Base-by-base conservation (phyloP, 75 land plant species). In the Gnetum montanum region DNA sequence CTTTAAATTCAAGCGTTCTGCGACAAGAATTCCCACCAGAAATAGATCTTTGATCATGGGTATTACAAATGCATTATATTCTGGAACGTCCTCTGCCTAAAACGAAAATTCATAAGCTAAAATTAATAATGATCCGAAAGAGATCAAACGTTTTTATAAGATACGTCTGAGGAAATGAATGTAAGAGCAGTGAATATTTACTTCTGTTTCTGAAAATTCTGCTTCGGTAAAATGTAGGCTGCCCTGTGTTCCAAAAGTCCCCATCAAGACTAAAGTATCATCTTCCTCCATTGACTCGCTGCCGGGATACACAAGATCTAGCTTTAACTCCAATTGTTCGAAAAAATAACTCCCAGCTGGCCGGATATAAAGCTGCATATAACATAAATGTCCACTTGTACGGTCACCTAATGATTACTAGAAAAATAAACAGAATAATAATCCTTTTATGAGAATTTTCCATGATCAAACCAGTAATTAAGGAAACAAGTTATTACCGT, bases 41-140 rank as follows among this genome's bases (percentile, higher is more conserved):
- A 84, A 95, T 8, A 86, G 76, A 60, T 90, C 91, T 67, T 85
- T 95, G 34, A 87, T 84, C 91, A 95, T 75, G 3, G 99, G 99
- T 23, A 95, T 67, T 56, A 95, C 91, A 26, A 83, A 54, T 43
- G 96, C 96, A 22, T 74, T 63, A 45, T 29, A 54, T 43, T 85
- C 90, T 23, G 85, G 78, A 8, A 90, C 34, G 58, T 80, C 72
- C 51, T 86, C 77, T 18, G 65, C 85, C 98, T 94, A 69, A 35
- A 75, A 50, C 35, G 25, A 69, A 35, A 75, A 50, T 41, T 20
- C 11, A 41, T 15, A 15, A 41, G 43, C 43, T 41, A 41, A 59
- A 59, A n/a, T 24, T 4, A 12, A 8, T 11, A 61, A 28, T 22
- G 16, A 8, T 30, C 12, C 13, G 33, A 25, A 6, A 8, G n/a